Evolutionary conservation across 805 yeast species (phyloP), one percentile per base, ranked within the genome.

Genomic region (Barnettozyma sp.): DNA sequence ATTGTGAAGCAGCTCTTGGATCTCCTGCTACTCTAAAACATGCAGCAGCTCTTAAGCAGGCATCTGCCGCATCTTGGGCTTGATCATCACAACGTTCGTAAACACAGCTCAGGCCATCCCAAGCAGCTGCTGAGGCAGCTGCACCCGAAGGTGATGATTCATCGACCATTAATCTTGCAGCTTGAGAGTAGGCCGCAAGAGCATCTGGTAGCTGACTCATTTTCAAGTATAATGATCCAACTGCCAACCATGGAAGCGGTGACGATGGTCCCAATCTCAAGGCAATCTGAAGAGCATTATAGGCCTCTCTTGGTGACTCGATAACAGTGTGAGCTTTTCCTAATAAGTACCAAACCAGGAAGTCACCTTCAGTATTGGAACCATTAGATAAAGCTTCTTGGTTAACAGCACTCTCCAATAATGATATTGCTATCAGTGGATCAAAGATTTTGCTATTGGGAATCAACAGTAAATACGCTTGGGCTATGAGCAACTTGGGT

Each of bases 181-280:
- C 83, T 50, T 77, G 82, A 0, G 82, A 71, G 49, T 74, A 78
- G 3, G 84, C 83, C 6, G 78, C 76, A 34, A 78, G 58, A 0
- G 85, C 78, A 48, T 78, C 85, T 4, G 76, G 71, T 17, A 78
- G 52, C 53, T 78, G 85, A 30, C 71, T 72, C 44, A 76, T 58
- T 42, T 68, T 68, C 38, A 78, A 54, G 47, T 78, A 78, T 33
- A 79, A 59, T 10, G 73, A 66, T 4, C 83, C 87, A 20, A 78
- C 75, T 0, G 79, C 75, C 22, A 78, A 56, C 87, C 85, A 78
- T 3, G 80, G 71, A 33, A 75, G 59, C n/a, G 82, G 75, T 11
- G 69, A 66, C 12, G 59, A 55, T 14, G 75, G 68, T 1, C 76
- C 74, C 29, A 72, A 65, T 42, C 71, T 60, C 36, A 75, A 56